A percentile compares a stretch with the other conserved stretches of the same genome.
Conservation (phyloP, 805 yeast species). For the Starmera pachycereana region DNA sequence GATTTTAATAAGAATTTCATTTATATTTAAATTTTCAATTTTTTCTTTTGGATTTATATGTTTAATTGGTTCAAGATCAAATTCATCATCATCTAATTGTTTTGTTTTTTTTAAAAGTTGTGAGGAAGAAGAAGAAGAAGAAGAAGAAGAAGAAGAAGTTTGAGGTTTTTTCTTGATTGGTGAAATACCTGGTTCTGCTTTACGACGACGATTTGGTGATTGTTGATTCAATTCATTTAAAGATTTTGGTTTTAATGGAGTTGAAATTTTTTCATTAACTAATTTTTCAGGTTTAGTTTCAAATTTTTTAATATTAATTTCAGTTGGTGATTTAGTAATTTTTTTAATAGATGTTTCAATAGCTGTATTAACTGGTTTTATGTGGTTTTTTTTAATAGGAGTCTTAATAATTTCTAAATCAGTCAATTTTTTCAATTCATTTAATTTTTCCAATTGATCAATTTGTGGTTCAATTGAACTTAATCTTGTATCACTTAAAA, state of each 20-base stretch:
- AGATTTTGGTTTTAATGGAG: constrained; percentile 9
- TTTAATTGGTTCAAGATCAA: constrained; percentile 1
- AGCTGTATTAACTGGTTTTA: background rate
- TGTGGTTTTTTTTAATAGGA: background rate
- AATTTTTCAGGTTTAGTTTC: constrained; percentile 2
- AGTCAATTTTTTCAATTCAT: background rate
- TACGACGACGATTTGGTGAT: constrained; percentile 17
- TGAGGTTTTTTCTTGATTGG: constrained; percentile 19
- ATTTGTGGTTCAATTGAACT: constrained; percentile 11
- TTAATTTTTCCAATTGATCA: background rate
- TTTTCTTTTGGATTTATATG: constrained; percentile 14
- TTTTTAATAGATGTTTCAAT: background rate
- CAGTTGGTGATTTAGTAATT: background rate
- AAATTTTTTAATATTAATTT: background rate
- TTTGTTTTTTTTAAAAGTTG: background rate
- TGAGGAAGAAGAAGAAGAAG: constrained; percentile 1
- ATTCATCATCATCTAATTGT: no score
- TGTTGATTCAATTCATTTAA: constrained; percentile 9
- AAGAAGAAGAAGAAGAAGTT: constrained; percentile 1
- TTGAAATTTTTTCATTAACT: background rate
- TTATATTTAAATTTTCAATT: constrained; percentile 20
- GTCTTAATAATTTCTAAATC: background rate
- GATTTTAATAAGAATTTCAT: constrained; percentile 21
- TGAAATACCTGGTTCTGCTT: constrained; percentile 20
- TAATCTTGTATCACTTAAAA: constrained; percentile 12